Evolutionary conservation across 2,329 filamentous ascomycete genomes (phyloP), one percentile per base, ranked within the genome.

Genomic region (Talaromyces sp.): DNA sequence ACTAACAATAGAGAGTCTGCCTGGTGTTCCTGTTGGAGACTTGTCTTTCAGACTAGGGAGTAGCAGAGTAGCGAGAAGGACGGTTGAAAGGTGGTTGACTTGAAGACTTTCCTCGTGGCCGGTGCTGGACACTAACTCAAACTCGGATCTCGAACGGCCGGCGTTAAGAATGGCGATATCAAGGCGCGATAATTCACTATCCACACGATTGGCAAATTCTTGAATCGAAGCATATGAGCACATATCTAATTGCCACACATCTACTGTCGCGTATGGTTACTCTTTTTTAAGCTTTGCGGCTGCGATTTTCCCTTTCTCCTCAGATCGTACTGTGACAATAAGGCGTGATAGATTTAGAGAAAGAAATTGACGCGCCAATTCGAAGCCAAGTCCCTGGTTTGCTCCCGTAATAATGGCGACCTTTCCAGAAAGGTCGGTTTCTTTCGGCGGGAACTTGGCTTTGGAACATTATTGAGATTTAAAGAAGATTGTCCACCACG

Each of bases 51-150:
- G 68, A 63, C 81, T 80, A 0, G 82, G 82, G 1, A 85, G 73
- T 6, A 88, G 76, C 2, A 87, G 70, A 3, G 87, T 67, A 0
- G 78, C 83, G 5, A 89, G 74, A 1, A 87, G 76, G 6, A 81
- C 77, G 0, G 84, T 88, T 3, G 84, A 85, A 2, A 88, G 74
- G 0, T 82, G 78, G 70, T 88, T 88, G 68, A 87, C 82, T 70
- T 88, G 85, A 10, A 88, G 67, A 1, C 79, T 82, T 57, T 80
- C 75, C 66, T 86, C 83, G 75, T 79, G 85, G 5, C 81, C 83
- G 37, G 82, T 79, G 1, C 71, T 52, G 0, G 77, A 76, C 0
- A 69, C 64, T 63, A 77, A 76, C 7, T 79, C 60, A 63, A 72
- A 76, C 0, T 61, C 35, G 19, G 5, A 24, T 14, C 50, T 50